Conservation (phyloP, 768 basidiomycete genomes). For the Leccinum disarticulatum region DNA sequence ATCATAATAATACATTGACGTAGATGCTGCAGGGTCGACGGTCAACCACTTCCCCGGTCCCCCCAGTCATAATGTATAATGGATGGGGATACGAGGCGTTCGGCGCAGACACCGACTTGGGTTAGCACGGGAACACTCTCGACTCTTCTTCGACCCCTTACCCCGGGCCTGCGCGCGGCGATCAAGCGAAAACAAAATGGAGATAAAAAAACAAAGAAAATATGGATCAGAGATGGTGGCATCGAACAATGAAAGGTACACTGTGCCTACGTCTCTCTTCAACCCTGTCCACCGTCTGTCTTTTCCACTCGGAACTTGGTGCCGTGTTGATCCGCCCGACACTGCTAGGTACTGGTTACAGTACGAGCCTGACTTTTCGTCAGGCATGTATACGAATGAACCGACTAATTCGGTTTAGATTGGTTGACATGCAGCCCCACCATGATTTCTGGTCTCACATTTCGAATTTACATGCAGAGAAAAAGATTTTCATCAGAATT, state of each 20-base stretch:
- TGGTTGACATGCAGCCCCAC: not conserved
- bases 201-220: not conserved
- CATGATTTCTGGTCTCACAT: not conserved
- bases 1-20: not conserved
- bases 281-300: not conserved
- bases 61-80: not conserved
- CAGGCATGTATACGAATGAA: too few species aligned
- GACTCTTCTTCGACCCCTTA: not conserved
- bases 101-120: not conserved
- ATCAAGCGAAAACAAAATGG: not conserved
- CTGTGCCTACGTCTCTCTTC: not conserved
- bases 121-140: not conserved
- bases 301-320: not conserved
- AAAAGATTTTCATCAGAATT: not conserved
- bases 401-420: not conserved
- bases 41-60: not conserved
- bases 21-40: not conserved
- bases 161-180: not conserved
- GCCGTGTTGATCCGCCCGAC: not conserved
- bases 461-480: not conserved
- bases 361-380: too few species aligned
- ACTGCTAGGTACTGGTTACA: not conserved
- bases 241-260: not conserved
- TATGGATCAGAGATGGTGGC: not conserved
- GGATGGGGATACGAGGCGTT: not conserved